Percentiles rank a stretch among this genome's conserved stretches.
phyloP scores from a whole-genome alignment of 257 asterid species.

The Knoxia roxburghii region DNA sequence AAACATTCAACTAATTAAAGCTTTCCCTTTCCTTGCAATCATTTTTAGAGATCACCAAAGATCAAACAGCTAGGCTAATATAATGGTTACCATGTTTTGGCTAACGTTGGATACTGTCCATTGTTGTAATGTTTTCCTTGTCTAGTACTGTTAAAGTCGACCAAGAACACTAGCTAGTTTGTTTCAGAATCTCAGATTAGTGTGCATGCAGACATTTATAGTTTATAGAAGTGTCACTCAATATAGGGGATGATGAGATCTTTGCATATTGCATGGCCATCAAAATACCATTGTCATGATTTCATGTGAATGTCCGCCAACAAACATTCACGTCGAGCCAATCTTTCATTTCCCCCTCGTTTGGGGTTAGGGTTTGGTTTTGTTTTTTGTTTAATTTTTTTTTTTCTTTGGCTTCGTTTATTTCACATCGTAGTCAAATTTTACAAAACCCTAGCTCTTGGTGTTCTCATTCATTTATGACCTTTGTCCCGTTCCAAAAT shows the following conservation, averaged over 20 bases:
- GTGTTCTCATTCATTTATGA: slow-evolving; percentile 58
- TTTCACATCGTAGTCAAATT: slow-evolving; percentile 38
- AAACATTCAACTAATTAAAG: too few relatives aligned
- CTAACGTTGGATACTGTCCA: neutral
- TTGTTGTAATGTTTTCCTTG: neutral
- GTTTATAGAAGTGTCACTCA: too few relatives aligned
- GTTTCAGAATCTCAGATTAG: neutral
- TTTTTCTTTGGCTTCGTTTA: slow-evolving; percentile 22
- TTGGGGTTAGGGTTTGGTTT: slow-evolving; percentile 53
- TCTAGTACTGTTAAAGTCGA: neutral
- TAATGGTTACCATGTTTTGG: too few relatives aligned
- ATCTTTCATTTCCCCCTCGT: slow-evolving; percentile 35
- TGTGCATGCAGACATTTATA: neutral
- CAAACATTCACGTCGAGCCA: slow-evolving; percentile 92
- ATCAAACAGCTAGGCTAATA: too few relatives aligned
- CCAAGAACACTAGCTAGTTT: neutral
- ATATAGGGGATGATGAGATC: too few relatives aligned
- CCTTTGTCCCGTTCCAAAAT: slow-evolving; percentile 38
- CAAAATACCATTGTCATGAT: slow-evolving; percentile 23
- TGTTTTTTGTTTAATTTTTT: too few relatives aligned
- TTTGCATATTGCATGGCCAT: slow-evolving; percentile 1
- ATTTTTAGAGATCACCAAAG: too few relatives aligned
- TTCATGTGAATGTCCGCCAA: slow-evolving; percentile 74
- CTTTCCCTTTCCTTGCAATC: too few relatives aligned
- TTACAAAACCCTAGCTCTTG: slow-evolving; percentile 60